Evolutionary conservation across 495 filamentous ascomycete genomes (phyloP).

Genomic region (Xylaria sp.): DNA sequence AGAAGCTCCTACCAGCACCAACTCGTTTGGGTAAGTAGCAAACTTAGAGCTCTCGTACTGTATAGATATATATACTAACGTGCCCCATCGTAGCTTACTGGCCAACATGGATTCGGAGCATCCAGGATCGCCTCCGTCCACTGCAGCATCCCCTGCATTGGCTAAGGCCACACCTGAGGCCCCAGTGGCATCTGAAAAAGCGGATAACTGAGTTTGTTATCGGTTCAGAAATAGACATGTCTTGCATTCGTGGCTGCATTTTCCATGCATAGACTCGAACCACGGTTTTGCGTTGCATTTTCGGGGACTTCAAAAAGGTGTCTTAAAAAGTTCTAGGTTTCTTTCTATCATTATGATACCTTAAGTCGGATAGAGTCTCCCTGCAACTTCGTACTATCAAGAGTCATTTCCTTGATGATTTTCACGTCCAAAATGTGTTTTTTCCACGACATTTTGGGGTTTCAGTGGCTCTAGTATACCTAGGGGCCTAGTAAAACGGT

Average conservation of each 20-base stretch:
- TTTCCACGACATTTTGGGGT: conserved; percentile 34
- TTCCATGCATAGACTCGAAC: conserved; percentile 46
- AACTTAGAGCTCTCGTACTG: neutral
- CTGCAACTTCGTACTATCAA: conserved; percentile 38
- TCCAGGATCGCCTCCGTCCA: conserved; percentile 69
- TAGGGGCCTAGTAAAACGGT: conserved; percentile 5
- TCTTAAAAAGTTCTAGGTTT: conserved; percentile 53
- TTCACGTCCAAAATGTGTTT: conserved; percentile 34
- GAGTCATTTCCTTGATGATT: conserved; percentile 32
- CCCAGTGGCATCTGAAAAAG: conserved; percentile 54
- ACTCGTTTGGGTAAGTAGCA: conserved; percentile 84
- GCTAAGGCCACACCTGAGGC: conserved; percentile 68
- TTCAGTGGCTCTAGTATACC: conserved; percentile 18
- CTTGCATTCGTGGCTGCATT: conserved; percentile 44
- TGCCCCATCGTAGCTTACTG: conserved; percentile 49
- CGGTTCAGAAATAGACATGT: conserved; percentile 38
- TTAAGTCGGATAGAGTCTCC: conserved; percentile 40
- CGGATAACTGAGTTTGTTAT: conserved; percentile 44
- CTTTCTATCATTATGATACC: conserved; percentile 51
- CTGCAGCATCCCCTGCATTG: conserved; percentile 62
- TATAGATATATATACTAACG: conserved; percentile 20
- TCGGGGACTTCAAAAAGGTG: conserved; percentile 52
- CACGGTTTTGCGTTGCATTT: conserved; percentile 53
- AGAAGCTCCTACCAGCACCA: conserved; percentile 72
- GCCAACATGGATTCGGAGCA: conserved; percentile 60